phyloP scores from a whole-genome alignment of 1,284 basidiomycete genomes.

The Trametes pubescens region DNA sequence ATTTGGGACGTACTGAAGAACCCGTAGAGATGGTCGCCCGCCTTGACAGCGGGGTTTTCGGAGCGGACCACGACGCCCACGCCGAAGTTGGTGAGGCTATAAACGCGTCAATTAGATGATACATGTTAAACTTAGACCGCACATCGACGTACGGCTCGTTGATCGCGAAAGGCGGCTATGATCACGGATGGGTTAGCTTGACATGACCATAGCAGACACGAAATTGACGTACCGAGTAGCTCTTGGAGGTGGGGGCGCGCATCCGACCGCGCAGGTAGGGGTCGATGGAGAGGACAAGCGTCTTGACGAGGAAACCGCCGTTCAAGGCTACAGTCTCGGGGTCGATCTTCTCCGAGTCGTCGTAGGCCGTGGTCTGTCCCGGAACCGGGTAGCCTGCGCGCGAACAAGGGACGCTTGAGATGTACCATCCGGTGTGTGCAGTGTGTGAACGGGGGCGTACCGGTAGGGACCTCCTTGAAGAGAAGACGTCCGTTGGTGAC shows the following conservation, averaged over 20 bases:
- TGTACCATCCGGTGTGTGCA: not conserved
- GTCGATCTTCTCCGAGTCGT: constrained; percentile 57
- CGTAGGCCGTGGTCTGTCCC: constrained; percentile 53
- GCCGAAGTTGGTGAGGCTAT: constrained; percentile 39
- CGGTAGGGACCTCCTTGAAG: constrained; percentile 32
- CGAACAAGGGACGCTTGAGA: not conserved
- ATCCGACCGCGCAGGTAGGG: constrained; percentile 54
- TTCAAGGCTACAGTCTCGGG: constrained; percentile 55
- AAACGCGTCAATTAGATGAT: no score
- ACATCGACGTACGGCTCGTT: constrained; percentile 26
- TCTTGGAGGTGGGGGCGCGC: constrained; percentile 37
- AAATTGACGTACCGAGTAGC: constrained; percentile 13
- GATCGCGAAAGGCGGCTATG: constrained; percentile 22
- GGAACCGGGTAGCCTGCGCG: constrained; percentile 54
- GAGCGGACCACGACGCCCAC: constrained; percentile 56
- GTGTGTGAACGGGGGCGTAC: not conserved
- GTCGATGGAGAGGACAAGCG: constrained; percentile 55
- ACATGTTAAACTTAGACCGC: not conserved
- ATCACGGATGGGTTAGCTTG: not conserved
- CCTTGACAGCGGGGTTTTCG: constrained; percentile 47
- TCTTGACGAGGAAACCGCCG: constrained; percentile 61
- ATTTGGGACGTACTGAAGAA: constrained; percentile 35
- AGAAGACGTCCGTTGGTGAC: constrained; percentile 30
- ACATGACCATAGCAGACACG: not conserved
- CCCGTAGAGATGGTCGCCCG: constrained; percentile 55